Evolutionary conservation across 129 eudicot genomes (phyloP), one percentile per base, ranked within the genome.

Genomic region (Cynara cardunculus): DNA sequence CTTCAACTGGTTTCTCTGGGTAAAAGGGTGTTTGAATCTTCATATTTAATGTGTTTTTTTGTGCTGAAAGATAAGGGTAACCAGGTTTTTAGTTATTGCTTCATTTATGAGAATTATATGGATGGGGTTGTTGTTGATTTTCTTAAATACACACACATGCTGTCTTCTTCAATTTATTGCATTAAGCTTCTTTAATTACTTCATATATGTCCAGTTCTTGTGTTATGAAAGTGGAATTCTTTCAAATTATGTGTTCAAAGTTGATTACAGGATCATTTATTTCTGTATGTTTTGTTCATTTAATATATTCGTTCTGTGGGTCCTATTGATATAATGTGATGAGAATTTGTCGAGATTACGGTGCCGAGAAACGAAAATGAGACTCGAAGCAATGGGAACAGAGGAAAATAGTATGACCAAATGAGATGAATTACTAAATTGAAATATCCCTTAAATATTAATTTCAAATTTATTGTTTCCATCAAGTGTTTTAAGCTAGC

Each of bases 61-160:
- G 62, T 14, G 67, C 24, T 64, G 35, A 64, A 37, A 61, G 80
- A 77, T 34, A 18, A 31, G 30, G 64, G 69, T 27, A 66, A 16
- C 66, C n/a, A 25, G 49, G 35, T 53, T 65, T 12, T 65, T 77
- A 1, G 16, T 28, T 56, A 5, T 59, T 22, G 46, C 13, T 19
- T 72, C 8, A 56, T 12, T 56, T 61, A 34, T n/a, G 22, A 37
- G 14, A 11, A 59, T 76, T 62, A 25, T 34, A 65, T 26, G 35
- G 62, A 35, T 77, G 34, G 81, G 68, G 16, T 67, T 69, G 24
- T 69, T 69, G 32, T 68, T 53, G 27, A 19, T 69, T 79, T 53
- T 79, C 26, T 37, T 66, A 18, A 34, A 24, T 66, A 37, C 66
- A 35, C 39, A 65, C 34, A 34, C 49, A 71, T 71, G n/a, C 24